Evolutionary conservation across 805 yeast species (phyloP).

Genomic region (Isabelozyma pseudorhagii): DNA sequence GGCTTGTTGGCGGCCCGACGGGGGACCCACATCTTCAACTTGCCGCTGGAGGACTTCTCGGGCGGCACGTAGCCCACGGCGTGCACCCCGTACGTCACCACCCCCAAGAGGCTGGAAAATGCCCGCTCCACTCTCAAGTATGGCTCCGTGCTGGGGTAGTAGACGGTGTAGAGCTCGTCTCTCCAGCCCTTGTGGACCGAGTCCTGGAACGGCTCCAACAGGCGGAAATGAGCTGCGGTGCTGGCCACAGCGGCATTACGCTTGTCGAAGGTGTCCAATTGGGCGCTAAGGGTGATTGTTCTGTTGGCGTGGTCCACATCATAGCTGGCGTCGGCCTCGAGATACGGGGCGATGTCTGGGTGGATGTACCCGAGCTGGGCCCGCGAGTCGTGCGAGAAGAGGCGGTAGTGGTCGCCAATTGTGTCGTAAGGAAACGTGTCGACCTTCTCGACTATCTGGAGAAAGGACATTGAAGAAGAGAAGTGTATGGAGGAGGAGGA

Average conservation of each 20-base stretch:
- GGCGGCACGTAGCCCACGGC: constrained; percentile 72
- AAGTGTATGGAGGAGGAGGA: background rate
- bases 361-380: constrained; percentile 27
- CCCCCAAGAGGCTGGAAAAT: constrained; percentile 76
- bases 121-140: constrained; percentile 80
- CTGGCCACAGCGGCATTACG: constrained; percentile 39
- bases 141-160: constrained; percentile 49
- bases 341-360: constrained; percentile 18
- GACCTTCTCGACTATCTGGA: constrained; percentile 19
- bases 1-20: constrained; percentile 72
- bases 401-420: constrained; percentile 12
- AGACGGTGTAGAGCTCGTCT: constrained; percentile 74
- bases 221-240: constrained; percentile 42
- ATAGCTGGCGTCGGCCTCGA: constrained; percentile 11
- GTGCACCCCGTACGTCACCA: constrained; percentile 88
- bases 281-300: constrained; percentile 23
- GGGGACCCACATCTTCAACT: constrained; percentile 76
- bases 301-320: constrained; percentile 18
- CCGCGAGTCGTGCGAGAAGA: constrained; percentile 27
- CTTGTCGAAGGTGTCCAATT: constrained; percentile 34
- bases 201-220: constrained; percentile 19
- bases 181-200: constrained; percentile 70
- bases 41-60: constrained; percentile 30
- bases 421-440: constrained; percentile 27
- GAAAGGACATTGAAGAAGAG: constrained; percentile 3